Base-by-base conservation (phyloP, 2,329 filamentous ascomycete genomes). In the Ophioceras dolichostomum region DNA sequence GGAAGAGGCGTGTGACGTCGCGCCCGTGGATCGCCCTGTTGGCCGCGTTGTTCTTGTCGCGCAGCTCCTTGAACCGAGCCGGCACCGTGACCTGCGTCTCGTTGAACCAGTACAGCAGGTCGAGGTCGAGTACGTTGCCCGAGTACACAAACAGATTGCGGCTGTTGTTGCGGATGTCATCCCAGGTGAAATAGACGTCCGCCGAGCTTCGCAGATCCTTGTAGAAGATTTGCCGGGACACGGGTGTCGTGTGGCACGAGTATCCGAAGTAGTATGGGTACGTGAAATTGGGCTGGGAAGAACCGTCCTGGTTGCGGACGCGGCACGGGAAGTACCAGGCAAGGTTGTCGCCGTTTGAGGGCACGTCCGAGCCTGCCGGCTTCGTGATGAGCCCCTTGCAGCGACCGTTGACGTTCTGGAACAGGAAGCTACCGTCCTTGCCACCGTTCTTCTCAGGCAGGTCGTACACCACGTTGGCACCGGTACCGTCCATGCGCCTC, bases 291-390 rank as follows among this genome's bases (percentile, higher is more conserved):
- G 83, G 79, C 43, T 73, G 60, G 18, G 70, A 75, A 2, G 87
- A 94, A 18, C 91, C 91, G 54, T 98, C 91, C 60, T 96, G 91
- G 47, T 93, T 93, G 68, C 88, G 93, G 2, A 83, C 69, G 4
- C 71, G 79, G 67, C 91, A 98, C 3, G 91, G 91, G 55, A 96
- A 96, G 56, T 98, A 98, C 89, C 91, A 98, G 2, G 81, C 91
- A 43, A 98, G 62, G 40, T 94, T 64, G 10, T 78, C 76, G 37
- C 79, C 62, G 53, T 94, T 79, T 5, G 81, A 83, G 2, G 88
- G 86, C 8, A 98, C 77, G 48, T 86, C 80, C 1, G 88, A 93
- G 39, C 67, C 67, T 2, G 70, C 54, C 1, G 81, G 74, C 7
- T 69, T 59, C 1, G 76, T 94, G 54, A 98, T 94, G 39, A 96